Base-by-base conservation (phyloP, 306 rosid genomes). In the Quercus ilex region DNA sequence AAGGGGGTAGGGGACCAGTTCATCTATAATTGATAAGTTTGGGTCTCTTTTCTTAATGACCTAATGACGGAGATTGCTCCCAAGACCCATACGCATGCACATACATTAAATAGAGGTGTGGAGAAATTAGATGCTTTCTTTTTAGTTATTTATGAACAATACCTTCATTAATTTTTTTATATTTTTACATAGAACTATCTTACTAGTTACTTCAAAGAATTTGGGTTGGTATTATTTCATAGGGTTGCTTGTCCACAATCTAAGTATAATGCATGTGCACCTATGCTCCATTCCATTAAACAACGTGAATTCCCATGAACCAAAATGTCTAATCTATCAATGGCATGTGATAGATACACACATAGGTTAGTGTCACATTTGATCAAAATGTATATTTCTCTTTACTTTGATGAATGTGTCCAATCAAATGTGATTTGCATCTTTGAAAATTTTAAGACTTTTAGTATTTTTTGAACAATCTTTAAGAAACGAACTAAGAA, bases 1-100 rank as follows among this genome's bases (percentile, higher is more conserved):
- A 33, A 75, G 78, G 75, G 81, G 7, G 20, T 0, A 57, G 79
- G 90, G 92, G 90, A 85, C 91, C 94, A 85, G 80, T 62, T 64
- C 41, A 74, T 78, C 81, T 77, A n/a, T 74, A 80, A 74, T 85
- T n/a, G 68, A 71, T 67, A 58, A 72, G 82, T 74, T 78, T 15
- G 23, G 69, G 90, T 75, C 82, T 62, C 55, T 79, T 81, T 80
- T 57, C 58, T 79, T 76, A 83, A 76, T 69, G 57, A 74, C 76
- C 74, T 75, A 6, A 17, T 67, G 85, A 55, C 59, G 75, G 78
- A 71, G 31, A 38, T 62, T 35, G 68, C 59, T 21, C 74, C 74
- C 43, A 59, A 52, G 80, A 74, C 73, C 33, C 41, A 5, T 35
- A 35, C 41, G 41, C 6, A 35, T 35, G 6, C 41, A 35, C 41